Conservation (phyloP, 257 asterid species). For the Petunia secreta region DNA sequence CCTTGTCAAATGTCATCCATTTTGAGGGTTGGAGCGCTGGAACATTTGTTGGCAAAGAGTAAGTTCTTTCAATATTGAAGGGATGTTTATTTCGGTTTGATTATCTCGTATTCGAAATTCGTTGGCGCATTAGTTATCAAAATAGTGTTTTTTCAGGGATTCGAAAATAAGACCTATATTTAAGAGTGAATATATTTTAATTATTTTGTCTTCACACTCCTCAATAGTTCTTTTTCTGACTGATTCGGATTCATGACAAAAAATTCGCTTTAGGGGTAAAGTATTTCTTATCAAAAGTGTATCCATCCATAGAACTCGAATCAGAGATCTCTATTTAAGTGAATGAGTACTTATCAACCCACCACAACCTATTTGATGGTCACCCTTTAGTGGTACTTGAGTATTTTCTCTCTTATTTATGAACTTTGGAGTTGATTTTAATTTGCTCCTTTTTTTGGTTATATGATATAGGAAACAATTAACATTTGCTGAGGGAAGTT, state of each 20-base stretch:
- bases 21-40: constrained; percentile 71
- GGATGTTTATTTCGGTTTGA: background rate
- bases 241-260: too few relatives aligned
- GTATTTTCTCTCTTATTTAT: too few relatives aligned
- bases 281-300: too few relatives aligned
- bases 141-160: background rate
- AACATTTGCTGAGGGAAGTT: constrained; percentile 57
- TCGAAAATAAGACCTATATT: background rate
- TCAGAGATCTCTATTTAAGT: too few relatives aligned
- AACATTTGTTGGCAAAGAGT: constrained; percentile 44
- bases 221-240: too few relatives aligned
- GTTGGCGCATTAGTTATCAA: background rate
- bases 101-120: background rate
- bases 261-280: too few relatives aligned
- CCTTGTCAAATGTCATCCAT: constrained; percentile 48
- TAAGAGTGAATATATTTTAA: background rate
- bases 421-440: background rate
- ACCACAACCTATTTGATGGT: too few relatives aligned
- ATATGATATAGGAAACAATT: constrained; percentile 43
- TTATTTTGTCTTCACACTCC: too few relatives aligned
- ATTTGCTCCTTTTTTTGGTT: background rate
- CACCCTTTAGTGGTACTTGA: too few relatives aligned
- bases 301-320: too few relatives aligned
- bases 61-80: constrained; percentile 25
- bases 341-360: too few relatives aligned